These are phyloP conservation scores for Nitzschia sp. DNA, from an alignment of 108 stramenopile genomes.

Conservation along the genomic window DNA sequence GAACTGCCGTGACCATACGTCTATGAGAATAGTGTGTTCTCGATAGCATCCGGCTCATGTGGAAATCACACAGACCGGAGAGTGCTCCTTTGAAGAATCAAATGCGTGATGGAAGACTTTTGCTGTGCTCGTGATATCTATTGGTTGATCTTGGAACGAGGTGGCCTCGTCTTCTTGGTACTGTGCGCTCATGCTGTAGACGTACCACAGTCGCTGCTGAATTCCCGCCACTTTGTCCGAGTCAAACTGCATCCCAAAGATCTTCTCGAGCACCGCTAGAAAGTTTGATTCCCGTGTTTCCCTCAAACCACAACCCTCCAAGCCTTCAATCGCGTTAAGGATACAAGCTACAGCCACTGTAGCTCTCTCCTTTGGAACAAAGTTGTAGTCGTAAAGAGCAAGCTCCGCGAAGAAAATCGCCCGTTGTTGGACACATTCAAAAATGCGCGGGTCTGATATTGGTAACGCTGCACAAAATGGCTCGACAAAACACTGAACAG, in stretches of 20 bases:
- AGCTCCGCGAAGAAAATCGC: slow-evolving; percentile 71
- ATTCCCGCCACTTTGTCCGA: slow-evolving; percentile 9
- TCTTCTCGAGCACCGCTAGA: neutral
- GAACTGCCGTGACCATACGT: no score
- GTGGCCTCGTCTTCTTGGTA: slow-evolving; percentile 25
- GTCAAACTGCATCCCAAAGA: slow-evolving; percentile 3
- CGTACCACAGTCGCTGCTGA: slow-evolving; percentile 48
- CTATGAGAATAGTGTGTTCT: no score
- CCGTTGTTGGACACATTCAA: slow-evolving; percentile 23
- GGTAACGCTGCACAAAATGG: slow-evolving; percentile 11
- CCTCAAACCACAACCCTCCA: neutral
- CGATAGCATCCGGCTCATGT: slow-evolving; percentile 3
- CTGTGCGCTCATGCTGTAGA: slow-evolving; percentile 48
- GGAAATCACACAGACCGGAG: neutral
- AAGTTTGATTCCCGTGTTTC: slow-evolving; percentile 7
- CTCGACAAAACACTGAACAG: slow-evolving; percentile 43
- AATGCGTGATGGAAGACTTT: neutral
- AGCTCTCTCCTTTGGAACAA: slow-evolving; percentile 44
- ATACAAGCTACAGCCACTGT: slow-evolving; percentile 62
- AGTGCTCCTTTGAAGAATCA: neutral
- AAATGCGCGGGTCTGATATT: neutral
- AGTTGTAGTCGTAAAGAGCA: slow-evolving; percentile 66
- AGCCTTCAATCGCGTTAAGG: slow-evolving; percentile 32
- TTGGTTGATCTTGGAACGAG: neutral
- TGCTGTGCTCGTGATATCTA: neutral